phyloP scores from a whole-genome alignment of 257 asterid species.

The Nicotiana tomentosiformis region DNA sequence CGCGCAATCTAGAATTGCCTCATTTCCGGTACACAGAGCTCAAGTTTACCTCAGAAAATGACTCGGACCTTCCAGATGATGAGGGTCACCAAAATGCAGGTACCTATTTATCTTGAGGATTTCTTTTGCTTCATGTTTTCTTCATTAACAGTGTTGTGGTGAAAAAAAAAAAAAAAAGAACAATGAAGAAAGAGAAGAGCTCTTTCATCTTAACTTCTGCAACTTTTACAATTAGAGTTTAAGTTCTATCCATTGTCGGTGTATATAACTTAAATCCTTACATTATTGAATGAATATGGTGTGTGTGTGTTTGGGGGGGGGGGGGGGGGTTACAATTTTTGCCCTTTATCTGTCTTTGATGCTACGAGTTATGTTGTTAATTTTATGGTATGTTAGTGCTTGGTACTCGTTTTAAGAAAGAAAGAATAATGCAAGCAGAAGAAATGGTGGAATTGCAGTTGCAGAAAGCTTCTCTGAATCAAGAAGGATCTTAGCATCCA shows the following conservation, averaged over 20 bases:
- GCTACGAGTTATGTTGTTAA: background rate
- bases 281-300: background rate
- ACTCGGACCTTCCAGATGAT: constrained; percentile 45
- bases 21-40: constrained; percentile 50
- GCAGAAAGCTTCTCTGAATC: no score
- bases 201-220: background rate
- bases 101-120: background rate
- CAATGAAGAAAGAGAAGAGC: background rate
- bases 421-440: background rate
- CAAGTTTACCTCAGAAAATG: constrained; percentile 44
- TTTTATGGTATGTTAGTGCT: background rate
- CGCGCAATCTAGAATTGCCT: constrained; percentile 33
- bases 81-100: constrained; percentile 45
- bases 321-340: background rate
- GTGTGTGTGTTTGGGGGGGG: no score
- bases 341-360: background rate
- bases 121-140: background rate
- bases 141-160: background rate
- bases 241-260: background rate
- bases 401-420: background rate
- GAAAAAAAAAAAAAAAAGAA: background rate
- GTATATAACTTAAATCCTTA: background rate
- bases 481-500: no score
- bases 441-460: background rate
- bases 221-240: background rate